phyloP scores from a whole-genome alignment of 164 flowering plant species.

The Macadamia tetraphylla region DNA sequence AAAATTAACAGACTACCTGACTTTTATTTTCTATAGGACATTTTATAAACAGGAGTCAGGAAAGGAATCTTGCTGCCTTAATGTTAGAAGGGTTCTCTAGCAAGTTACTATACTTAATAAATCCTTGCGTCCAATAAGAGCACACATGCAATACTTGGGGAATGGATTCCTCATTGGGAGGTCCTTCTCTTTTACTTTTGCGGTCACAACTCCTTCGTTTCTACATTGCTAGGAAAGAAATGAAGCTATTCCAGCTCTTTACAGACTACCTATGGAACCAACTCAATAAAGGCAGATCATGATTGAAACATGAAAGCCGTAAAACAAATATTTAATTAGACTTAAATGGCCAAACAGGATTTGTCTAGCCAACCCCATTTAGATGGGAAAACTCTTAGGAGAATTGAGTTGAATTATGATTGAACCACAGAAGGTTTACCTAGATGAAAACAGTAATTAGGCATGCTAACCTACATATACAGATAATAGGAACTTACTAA shows the following conservation, averaged over 20 bases:
- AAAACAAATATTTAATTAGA: no score
- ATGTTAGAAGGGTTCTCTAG: slow-evolving; percentile 77
- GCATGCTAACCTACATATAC: slow-evolving; percentile 87
- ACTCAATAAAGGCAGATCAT: slow-evolving; percentile 2
- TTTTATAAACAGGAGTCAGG: slow-evolving; percentile 20
- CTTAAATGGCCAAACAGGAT: no score
- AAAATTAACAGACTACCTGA: background rate
- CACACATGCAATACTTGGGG: slow-evolving; percentile 70
- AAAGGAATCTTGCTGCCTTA: slow-evolving; percentile 87
- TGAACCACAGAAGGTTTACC: background rate
- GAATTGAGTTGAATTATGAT: no score
- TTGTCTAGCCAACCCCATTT: no score
- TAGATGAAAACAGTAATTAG: background rate
- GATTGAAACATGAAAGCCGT: no score
- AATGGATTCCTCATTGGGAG: slow-evolving; percentile 28
- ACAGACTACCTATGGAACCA: slow-evolving; percentile 69
- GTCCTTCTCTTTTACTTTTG: no score
- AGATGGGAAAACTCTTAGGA: no score
- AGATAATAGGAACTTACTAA: slow-evolving; percentile 94
- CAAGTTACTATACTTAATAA: slow-evolving; percentile 93
- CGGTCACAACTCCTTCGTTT: no score
- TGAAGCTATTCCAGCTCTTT: slow-evolving; percentile 9
- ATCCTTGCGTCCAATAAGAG: slow-evolving; percentile 82
- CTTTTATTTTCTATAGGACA: background rate
- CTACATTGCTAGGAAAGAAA: slow-evolving; percentile 38